Percentiles rank a stretch among this genome's conserved stretches.
Conservation (phyloP, 257 asterid genomes). For the Cinchona pubescens region DNA sequence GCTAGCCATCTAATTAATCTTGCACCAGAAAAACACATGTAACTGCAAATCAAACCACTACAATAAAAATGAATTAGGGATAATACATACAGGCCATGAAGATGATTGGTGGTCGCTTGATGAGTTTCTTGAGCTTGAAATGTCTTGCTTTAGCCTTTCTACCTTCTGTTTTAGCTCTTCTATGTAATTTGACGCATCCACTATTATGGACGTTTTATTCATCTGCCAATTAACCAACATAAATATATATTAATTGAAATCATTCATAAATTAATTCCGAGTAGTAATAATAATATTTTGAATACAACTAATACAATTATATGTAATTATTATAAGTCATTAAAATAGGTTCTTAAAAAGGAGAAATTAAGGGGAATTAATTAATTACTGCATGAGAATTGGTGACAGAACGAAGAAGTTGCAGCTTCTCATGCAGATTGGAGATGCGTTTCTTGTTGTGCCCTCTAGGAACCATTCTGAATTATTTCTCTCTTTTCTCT, state of each 20-base stretch:
- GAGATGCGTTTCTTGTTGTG: constrained; percentile 45
- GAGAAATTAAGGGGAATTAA: background rate
- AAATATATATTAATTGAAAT: no score
- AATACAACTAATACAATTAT: no score
- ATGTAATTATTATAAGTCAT: no score
- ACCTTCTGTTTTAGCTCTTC: constrained; percentile 73
- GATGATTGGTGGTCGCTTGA: constrained; percentile 36
- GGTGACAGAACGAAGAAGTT: constrained; percentile 81
- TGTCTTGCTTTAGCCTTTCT: constrained; percentile 56
- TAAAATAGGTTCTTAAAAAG: background rate
- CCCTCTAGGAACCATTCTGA: constrained; percentile 63
- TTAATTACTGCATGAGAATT: constrained; percentile 87
- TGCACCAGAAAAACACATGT: background rate
- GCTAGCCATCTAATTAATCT: background rate
- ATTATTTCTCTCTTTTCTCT: background rate
- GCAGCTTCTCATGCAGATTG: constrained; percentile 64
- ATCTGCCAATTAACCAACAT: constrained; percentile 40
- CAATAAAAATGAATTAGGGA: background rate
- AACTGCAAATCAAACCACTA: background rate
- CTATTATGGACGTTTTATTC: constrained; percentile 63
- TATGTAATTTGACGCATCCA: constrained; percentile 74
- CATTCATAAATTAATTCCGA: no score
- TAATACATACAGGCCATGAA: constrained; percentile 43
- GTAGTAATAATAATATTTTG: no score
- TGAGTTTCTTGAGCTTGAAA: constrained; percentile 40